Percentiles rank a stretch among this genome's conserved stretches.
These are phyloP conservation scores for Durotheca rogersii DNA, from an alignment of 495 filamentous ascomycete genomes.

Conservation along the genomic window DNA sequence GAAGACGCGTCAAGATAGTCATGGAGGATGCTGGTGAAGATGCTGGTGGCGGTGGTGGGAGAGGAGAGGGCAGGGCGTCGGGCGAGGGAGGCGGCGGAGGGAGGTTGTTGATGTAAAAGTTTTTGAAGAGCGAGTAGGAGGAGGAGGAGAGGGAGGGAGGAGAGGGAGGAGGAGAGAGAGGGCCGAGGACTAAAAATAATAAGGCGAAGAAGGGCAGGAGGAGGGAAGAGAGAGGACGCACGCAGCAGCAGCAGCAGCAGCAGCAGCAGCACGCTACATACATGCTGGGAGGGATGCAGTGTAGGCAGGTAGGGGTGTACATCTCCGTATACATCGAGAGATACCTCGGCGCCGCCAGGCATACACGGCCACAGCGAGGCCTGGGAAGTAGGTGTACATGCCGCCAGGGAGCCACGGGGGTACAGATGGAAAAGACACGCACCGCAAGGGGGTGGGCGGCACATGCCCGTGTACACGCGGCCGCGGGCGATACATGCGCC, in stretches of 20 bases:
- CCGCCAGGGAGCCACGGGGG: too few species aligned
- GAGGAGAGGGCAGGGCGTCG: slow-evolving; percentile 23
- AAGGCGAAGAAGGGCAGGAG: slow-evolving; percentile 38
- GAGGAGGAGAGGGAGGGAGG: slow-evolving; percentile 29
- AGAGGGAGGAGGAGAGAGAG: slow-evolving; percentile 46
- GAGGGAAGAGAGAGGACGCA: slow-evolving; percentile 26
- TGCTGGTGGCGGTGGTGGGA: slow-evolving; percentile 27
- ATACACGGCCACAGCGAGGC: too few species aligned
- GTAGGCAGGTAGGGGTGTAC: too few species aligned
- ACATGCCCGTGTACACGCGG: too few species aligned
- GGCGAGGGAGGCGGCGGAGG: slow-evolving; percentile 22
- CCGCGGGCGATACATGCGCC: too few species aligned
- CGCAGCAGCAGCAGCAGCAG: not conserved
- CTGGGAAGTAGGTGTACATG: too few species aligned
- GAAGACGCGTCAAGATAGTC: slow-evolving; percentile 25
- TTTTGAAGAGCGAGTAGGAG: slow-evolving; percentile 41
- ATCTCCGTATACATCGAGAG: too few species aligned
- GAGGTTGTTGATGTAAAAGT: slow-evolving; percentile 29
- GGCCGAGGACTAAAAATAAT: too few species aligned
- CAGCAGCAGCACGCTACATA: slow-evolving; percentile 1
- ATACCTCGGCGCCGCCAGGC: too few species aligned
- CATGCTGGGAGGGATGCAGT: too few species aligned
- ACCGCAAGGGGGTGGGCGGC: too few species aligned
- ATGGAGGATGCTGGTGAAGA: slow-evolving; percentile 12
- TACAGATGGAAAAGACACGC: too few species aligned